Base-by-base conservation (phyloP, 2,329 filamentous ascomycete genomes). In the Penicillium fuscoglaucum region DNA sequence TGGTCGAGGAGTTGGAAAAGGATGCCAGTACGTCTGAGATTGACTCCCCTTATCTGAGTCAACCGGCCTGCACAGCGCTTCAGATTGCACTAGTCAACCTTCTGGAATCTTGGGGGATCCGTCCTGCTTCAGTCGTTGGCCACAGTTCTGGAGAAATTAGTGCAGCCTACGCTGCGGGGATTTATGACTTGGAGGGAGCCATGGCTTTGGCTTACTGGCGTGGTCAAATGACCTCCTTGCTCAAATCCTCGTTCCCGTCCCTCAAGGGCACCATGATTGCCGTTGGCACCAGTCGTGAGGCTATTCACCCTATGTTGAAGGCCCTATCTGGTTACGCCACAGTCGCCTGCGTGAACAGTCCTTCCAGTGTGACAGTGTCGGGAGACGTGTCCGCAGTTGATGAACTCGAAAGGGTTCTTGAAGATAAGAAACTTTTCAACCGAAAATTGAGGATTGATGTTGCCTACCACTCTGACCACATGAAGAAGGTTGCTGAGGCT, bases 361-460 rank as follows among this genome's bases (percentile, higher is more conserved):
- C 64, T 12, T 65, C 62, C 1, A 67, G 65, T 21, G 62, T 66
- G 15, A 67, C 65, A 0, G 58, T 66, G 9, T 67, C 65, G 6
- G 65, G 65, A 44, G 65, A 67, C 10, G 47, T 45, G 35, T 57
- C 44, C 47, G 58, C 65, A 15, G 62, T 67, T 31, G 52, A 65
- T 39, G 59, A 65, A 12, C 53, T 67, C 2, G 59, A 63, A 40
- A 35, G 43, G 19, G 17, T 61, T 15, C 40, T 66, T 9, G 41
- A 63, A 41, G 50, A 57, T 21, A 65, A 61, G 37, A 50, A 55
- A 21, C 52, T 65, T 19, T 71, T 65, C 31, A 65, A 67, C 39
- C 73, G 73, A 0, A 65, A 60, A 40, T 64, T 71, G 1, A 68
- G 66, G 26, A 66, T 77, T n/a, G 79, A 65, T 13, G 63, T 65